These are phyloP conservation scores for Coemansia sp. DNA, from an alignment of 192 early-diverging fungal species.

Conservation along the genomic window DNA sequence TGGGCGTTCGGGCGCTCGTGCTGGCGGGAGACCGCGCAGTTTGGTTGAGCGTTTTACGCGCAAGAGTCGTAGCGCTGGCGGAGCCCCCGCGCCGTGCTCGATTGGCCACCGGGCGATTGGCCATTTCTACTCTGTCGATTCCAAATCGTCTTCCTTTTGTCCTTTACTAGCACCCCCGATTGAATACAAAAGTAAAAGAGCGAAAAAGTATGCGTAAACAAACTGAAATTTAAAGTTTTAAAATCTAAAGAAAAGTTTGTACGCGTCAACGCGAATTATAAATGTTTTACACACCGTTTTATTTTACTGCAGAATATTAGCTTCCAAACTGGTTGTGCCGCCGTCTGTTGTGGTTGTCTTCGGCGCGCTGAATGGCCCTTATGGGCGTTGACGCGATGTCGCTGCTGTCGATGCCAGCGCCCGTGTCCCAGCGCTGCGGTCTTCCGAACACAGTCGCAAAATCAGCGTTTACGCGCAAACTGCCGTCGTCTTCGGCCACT, in stretches of 20 bases:
- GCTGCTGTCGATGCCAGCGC: constrained; percentile 13
- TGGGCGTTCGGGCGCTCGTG: constrained; percentile 9
- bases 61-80: constrained; percentile 15
- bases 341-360: constrained; percentile 27
- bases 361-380: constrained; percentile 39
- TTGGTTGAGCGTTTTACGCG: constrained; percentile 30
- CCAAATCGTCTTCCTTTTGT: neutral
- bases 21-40: constrained; percentile 7
- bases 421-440: constrained; percentile 7
- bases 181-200: neutral
- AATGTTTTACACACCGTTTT: neutral
- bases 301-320: neutral
- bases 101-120: constrained; percentile 15
- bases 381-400: constrained; percentile 30
- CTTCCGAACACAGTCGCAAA: constrained; percentile 15
- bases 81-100: constrained; percentile 34
- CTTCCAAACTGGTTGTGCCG: constrained; percentile 7
- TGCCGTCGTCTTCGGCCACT: constrained; percentile 49
- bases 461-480: constrained; percentile 32
- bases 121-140: constrained; percentile 17
- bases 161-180: too few species aligned
- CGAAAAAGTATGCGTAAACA: neutral
- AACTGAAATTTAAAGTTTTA: neutral
- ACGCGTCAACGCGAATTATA: constrained; percentile 7
- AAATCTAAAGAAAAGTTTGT: constrained; percentile 4